phyloP scores from a whole-genome alignment of 169 alveolate species.

The Plasmodium chabaudi region DNA sequence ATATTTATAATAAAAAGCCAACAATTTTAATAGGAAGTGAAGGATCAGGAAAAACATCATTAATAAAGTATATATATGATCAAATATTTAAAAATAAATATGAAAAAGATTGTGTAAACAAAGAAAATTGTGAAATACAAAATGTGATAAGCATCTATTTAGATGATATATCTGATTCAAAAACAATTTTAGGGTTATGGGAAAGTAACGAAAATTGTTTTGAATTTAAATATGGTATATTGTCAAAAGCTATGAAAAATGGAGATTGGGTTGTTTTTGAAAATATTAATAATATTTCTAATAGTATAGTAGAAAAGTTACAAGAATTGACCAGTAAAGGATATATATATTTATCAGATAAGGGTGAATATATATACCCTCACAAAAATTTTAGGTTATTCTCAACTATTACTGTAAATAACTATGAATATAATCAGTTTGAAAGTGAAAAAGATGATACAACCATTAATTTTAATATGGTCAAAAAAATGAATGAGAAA shows the following conservation, averaged over 20 bases:
- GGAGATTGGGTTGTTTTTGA: constrained; percentile 90
- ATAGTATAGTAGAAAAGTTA: constrained; percentile 79
- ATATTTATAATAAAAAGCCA: constrained; percentile 62
- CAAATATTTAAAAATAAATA: constrained; percentile 35
- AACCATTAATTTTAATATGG: not conserved
- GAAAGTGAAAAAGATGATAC: not conserved
- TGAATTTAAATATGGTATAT: constrained; percentile 85
- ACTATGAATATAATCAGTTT: not conserved
- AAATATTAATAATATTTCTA: constrained; percentile 82
- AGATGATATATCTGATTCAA: constrained; percentile 87
- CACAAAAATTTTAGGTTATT: constrained; percentile 80
- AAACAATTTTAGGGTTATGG: constrained; percentile 88
- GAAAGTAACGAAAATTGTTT: constrained; percentile 84
- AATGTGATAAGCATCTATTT: constrained; percentile 80
- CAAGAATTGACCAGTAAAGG: constrained; percentile 81
- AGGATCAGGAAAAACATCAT: constrained; percentile 74
- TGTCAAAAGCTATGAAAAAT: constrained; percentile 82
- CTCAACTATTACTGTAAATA: constrained; percentile 67
- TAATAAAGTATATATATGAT: constrained; percentile 55
- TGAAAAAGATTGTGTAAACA: not conserved
- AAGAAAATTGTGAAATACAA: not conserved
- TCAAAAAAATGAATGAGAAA: not conserved
- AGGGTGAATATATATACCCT: constrained; percentile 80
- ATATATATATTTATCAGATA: constrained; percentile 76
- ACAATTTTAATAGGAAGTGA: constrained; percentile 61